Base-by-base conservation (phyloP, 306 rosid species). In the Glycine soja region DNA sequence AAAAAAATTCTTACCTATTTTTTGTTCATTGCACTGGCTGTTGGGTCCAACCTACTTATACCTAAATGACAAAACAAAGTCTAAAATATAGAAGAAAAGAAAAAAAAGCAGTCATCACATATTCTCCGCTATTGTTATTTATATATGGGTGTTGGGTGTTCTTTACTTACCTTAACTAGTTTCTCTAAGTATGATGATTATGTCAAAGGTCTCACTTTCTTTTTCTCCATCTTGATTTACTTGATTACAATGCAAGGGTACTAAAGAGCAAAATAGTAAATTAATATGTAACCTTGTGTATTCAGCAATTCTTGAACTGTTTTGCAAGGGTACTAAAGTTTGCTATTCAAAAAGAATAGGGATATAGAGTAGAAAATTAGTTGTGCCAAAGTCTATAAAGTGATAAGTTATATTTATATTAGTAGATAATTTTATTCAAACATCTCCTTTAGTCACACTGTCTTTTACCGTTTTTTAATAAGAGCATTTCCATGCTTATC, bases 21-120 rank as follows among this genome's bases (percentile, higher is more conserved):
- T 67, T 43, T 62, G 71, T 70, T 80, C 84, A 76, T 66, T 78
- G 84, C 70, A 84, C 77, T 75, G 50, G 46, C 68, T 38, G 18
- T 78, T 78, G 80, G 84, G 82, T 79, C 82, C 86, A 74, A 79
- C 79, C 81, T 68, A 77, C 45, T 79, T 80, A 70, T 16, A 74
- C 75, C 64, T 70, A 64, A 74, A 68, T 30, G 88, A 87, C 77
- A 74, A 87, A 81, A 74, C 79, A 43, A 72, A 74, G 81, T 81
- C 74, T 68, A 80, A 75, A 71, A 75, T 32, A 80, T 53, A 13
- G 13, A 52, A 36, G 45, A 30, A 70, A 75, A 42, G 78, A 19
- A 57, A 87, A 57, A 87, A 72, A 57, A 54, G 15, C 48, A 10
- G 84, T 84, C 77, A 69, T 78, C 80, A 62, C 82, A 81, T 64